Base-by-base conservation (phyloP, 305 asterid genomes). In the Fraxinus latifolia region DNA sequence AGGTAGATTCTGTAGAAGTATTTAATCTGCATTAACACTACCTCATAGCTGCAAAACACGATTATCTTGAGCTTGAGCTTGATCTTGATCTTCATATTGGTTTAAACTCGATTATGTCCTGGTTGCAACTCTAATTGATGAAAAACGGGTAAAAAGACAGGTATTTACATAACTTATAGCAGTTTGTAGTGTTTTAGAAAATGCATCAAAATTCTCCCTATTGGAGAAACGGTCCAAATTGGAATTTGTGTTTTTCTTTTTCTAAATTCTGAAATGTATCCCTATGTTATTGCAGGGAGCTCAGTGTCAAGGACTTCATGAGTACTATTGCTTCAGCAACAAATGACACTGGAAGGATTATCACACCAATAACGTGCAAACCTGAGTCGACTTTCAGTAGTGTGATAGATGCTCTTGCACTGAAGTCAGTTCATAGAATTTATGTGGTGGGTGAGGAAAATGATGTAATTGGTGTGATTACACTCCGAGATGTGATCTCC, bases 301-400 rank as follows among this genome's bases (percentile, higher is more conserved):
- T 92, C 58, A 91, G 91, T 0, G 97, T 92, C 34, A 92, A 87
- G 88, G 93, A 90, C 60, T 92, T 95, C 89, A 87, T 92, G 79
- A 37, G 11, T 62, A 93, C 91, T 0, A 74, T 92, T 15, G 92
- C 93, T 5, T 77, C 83, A 5, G 90, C 90, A 3, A 83, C 87
- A 4, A 80, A 89, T 21, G 87, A 88, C 73, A 77, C 80, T 2
- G 87, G 85, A 77, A 90, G 84, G 85, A 86, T 86, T 0, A 87
- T 80, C n/a, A 82, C 88, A 36, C 97, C 98, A 4, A 92, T 94
- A 86, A 92, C 95, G 6, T 93, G 98, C 97, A 87, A 87, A 83
- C 84, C 86, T n/a, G 85, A 87, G 12, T 82, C 93, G 50, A 91
- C 88, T 4, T 90, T 91, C 1, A 77, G 90, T 21, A 77, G 34